Conservation (phyloP, 768 basidiomycete genomes). For the Agaricus blazei region DNA sequence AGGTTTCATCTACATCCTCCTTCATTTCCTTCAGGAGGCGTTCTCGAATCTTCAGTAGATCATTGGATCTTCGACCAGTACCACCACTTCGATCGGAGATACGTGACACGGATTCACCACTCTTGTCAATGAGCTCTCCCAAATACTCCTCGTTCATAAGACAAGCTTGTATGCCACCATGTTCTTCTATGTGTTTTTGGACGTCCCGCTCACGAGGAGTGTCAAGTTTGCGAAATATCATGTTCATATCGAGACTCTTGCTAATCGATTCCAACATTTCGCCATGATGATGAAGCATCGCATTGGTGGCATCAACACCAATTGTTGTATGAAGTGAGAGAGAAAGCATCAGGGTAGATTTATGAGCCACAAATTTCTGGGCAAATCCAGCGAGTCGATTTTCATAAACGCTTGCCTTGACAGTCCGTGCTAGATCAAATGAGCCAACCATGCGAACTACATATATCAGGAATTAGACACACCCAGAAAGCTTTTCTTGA, state of each 20-base stretch:
- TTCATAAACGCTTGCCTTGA: constrained; percentile 33
- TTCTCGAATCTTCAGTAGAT: constrained; percentile 23
- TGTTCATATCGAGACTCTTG: constrained; percentile 25
- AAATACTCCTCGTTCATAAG: constrained; percentile 28
- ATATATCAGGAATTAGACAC: constrained; percentile 6
- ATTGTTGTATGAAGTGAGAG: constrained; percentile 33
- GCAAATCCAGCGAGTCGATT: constrained; percentile 26
- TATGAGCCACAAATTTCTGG: constrained; percentile 26
- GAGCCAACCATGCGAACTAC: neutral
- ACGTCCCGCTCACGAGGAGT: constrained; percentile 34
- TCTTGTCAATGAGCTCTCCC: constrained; percentile 24
- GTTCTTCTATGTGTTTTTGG: constrained; percentile 29
- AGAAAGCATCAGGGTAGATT: constrained; percentile 27
- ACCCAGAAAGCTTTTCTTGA: constrained; percentile 37
- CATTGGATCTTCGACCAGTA: constrained; percentile 17
- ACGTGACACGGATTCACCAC: constrained; percentile 23
- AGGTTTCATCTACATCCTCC: constrained; percentile 30
- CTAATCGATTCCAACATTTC: constrained; percentile 18
- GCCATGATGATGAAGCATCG: constrained; percentile 20
- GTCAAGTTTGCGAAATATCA: constrained; percentile 32
- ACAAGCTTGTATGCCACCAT: constrained; percentile 32
- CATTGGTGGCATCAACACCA: constrained; percentile 29
- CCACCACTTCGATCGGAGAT: constrained; percentile 19
- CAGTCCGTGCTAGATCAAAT: constrained; percentile 24
- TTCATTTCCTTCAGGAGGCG: constrained; percentile 25